phyloP scores from a whole-genome alignment of 1,284 basidiomycete genomes.

The Neonothopanus nambi region DNA sequence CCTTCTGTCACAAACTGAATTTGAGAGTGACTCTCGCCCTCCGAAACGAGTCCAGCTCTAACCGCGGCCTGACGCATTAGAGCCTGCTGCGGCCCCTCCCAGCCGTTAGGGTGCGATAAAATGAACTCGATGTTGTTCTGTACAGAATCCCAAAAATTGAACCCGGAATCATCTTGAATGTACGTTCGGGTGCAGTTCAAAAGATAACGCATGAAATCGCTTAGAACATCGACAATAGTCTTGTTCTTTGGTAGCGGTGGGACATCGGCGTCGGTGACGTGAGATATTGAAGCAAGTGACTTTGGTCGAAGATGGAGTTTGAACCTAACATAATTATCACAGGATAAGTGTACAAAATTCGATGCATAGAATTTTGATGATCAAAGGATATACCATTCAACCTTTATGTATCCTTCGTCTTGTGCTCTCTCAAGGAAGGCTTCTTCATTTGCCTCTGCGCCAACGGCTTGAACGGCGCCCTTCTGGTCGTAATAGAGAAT shows the following conservation, averaged over 20 bases:
- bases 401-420: slow-evolving; percentile 40
- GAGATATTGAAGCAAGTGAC: slow-evolving; percentile 17
- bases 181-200: slow-evolving; percentile 35
- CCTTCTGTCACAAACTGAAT: slow-evolving; percentile 51
- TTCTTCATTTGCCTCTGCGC: slow-evolving; percentile 48
- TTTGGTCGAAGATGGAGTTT: slow-evolving; percentile 34
- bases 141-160: slow-evolving; percentile 36
- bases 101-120: slow-evolving; percentile 27
- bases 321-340: slow-evolving; percentile 27
- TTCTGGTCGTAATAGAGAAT: slow-evolving; percentile 49
- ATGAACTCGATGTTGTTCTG: slow-evolving; percentile 32
- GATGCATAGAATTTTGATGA: slow-evolving; percentile 2
- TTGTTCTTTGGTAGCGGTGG: slow-evolving; percentile 38
- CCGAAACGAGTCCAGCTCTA: slow-evolving; percentile 18
- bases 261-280: slow-evolving; percentile 26
- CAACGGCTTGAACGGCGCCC: slow-evolving; percentile 45
- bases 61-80: slow-evolving; percentile 24
- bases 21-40: slow-evolving; percentile 30
- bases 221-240: slow-evolving; percentile 35
- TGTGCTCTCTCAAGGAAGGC: slow-evolving; percentile 43
- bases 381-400: slow-evolving; percentile 38
- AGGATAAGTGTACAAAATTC: background rate
- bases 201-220: slow-evolving; percentile 45
- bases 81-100: slow-evolving; percentile 23
- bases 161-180: slow-evolving; percentile 36